Evolutionary conservation across 2,329 filamentous ascomycete species (phyloP).

Genomic region (Acrocalymma vagum): DNA sequence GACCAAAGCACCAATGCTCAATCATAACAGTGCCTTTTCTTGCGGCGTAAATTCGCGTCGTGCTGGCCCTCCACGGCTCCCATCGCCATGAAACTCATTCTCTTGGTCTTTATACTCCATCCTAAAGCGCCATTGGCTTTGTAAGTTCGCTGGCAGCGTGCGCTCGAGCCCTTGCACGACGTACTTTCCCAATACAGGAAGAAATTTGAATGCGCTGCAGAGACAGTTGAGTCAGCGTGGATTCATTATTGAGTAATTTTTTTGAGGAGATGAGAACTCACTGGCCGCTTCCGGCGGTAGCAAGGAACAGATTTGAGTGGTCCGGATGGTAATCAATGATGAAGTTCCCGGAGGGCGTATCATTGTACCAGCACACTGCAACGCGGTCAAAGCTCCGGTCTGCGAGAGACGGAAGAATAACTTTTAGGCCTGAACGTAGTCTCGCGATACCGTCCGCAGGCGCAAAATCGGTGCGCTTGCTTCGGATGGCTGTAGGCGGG

Average conservation of each 20-base stretch:
- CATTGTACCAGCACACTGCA: constrained; percentile 78
- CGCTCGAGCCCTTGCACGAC: constrained; percentile 8
- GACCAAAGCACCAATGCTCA: no score
- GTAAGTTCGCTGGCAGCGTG: constrained; percentile 7
- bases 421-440: constrained; percentile 10
- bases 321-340: constrained; percentile 74
- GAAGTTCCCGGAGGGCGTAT: constrained; percentile 76
- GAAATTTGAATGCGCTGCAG: constrained; percentile 30
- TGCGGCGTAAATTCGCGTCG: constrained; percentile 10
- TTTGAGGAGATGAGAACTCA: constrained; percentile 12
- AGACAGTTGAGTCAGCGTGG: not conserved
- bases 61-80: constrained; percentile 19
- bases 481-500: constrained; percentile 40
- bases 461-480: constrained; percentile 44
- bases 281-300: constrained; percentile 71
- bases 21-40: constrained; percentile 13
- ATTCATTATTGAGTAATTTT: not conserved
- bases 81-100: constrained; percentile 15
- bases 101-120: constrained; percentile 8
- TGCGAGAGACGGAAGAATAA: constrained; percentile 50
- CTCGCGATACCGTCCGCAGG: constrained; percentile 20
- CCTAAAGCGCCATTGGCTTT: constrained; percentile 17
- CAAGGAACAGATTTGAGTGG: constrained; percentile 66
- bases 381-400: constrained; percentile 69
- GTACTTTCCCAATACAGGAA: constrained; percentile 25